Evolutionary conservation across 768 basidiomycete genomes (phyloP), one percentile per base, ranked within the genome.

Genomic region (Asterophora lycoperdoides): DNA sequence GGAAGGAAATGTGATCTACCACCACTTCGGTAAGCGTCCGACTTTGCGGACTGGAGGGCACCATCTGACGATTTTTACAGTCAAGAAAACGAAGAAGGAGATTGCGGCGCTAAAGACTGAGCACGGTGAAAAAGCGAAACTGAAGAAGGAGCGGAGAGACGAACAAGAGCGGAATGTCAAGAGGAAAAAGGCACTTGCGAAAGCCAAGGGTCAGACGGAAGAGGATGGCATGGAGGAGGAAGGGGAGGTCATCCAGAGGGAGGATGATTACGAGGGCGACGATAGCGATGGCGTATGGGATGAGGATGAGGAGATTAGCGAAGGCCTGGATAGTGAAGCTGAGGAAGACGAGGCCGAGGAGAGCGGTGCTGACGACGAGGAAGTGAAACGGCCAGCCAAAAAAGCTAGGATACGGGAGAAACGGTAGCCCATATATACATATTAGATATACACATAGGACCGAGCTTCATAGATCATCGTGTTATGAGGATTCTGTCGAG

Each of bases 121-220:
- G 19, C 89, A 93, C 61, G 85, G 81, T 2, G 86, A 81, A 18
- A 89, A 87, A 59, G 84, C 83, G 54, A 85, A 77, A 63, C 64
- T 91, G 37, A 79, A 83, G 55, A 84, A 86, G 58, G 76, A 90
- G 56, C 76, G 93, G 54, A 74, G 87, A 56, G 86, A 88, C 51
- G 91, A 96, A 62, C 96, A 98, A 62, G 93, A 92, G 63, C 77
- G 79, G 46, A 99, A 98, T 66, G 89, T 98, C 5, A 76, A 79
- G 41, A 78, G 85, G 41, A 99, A 98, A 71, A 86, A 86, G 65
- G 77, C 73, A 53, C 51, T 47, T 18, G 51, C 53, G 10, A 49
- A 51, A 39, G 53, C 49, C 34, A 35, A 30, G 14, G 45, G 35
- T 1, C 37, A 41, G 30, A 63, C 68, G 8, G 72, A 64, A 8